phyloP scores from a whole-genome alignment of 2,329 filamentous ascomycete genomes.

The Hypoxylon sp. region DNA sequence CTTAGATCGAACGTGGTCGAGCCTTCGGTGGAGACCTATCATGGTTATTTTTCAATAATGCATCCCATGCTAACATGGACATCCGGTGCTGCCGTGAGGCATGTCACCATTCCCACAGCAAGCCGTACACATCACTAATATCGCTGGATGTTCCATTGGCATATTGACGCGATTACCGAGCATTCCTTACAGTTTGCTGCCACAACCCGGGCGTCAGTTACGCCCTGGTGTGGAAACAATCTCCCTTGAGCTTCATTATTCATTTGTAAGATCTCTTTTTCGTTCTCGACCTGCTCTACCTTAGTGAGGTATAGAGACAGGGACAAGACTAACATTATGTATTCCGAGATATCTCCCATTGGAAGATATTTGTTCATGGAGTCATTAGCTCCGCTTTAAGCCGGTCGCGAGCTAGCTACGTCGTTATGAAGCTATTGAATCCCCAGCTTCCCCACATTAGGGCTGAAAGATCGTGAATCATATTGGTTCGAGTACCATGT shows the following conservation, averaged over 20 bases:
- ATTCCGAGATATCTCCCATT: neutral
- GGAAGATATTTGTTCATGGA: constrained; percentile 13
- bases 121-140: constrained; percentile 14
- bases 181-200: constrained; percentile 25
- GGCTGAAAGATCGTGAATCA: constrained; percentile 39
- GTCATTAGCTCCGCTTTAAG: constrained; percentile 9
- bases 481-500: constrained; percentile 35
- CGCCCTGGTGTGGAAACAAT: constrained; percentile 17
- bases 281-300: neutral
- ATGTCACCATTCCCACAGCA: constrained; percentile 16
- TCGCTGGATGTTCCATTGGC: constrained; percentile 5
- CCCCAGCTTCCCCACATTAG: constrained; percentile 37
- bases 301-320: neutral
- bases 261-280: constrained; percentile 29
- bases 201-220: constrained; percentile 25
- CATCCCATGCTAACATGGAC: constrained; percentile 35
- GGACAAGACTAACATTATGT: neutral
- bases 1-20: constrained; percentile 36
- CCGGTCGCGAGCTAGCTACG: constrained; percentile 29
- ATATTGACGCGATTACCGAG: constrained; percentile 32
- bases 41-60: constrained; percentile 4
- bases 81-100: constrained; percentile 43
- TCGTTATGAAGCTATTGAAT: constrained; percentile 23
- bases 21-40: constrained; percentile 34
- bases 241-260: constrained; percentile 9